Evolutionary conservation across 345 rosid genomes (phyloP), one percentile per base, ranked within the genome.

Genomic region (Cardamine resedifolia): DNA sequence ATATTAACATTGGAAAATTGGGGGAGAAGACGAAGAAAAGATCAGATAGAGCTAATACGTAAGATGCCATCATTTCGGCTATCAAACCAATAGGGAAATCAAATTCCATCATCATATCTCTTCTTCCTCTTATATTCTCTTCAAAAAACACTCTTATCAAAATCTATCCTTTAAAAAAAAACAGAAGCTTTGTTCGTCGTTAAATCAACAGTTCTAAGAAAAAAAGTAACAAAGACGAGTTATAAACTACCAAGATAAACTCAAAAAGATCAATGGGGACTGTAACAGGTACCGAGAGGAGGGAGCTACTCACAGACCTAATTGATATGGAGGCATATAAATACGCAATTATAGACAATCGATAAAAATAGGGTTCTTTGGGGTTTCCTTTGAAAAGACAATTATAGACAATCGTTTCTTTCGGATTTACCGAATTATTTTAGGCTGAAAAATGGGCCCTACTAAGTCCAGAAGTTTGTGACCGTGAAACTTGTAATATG

Each of bases 11-110:
- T 2, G 7, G 3, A 27, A 47, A 6, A 2, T 5, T 2, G 18
- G 3, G 56, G 16, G 19, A 38, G 56, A 21, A 21, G 51, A n/a
- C n/a, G n/a, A 52, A 33, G 30, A 58, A 21, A 7, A 66, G 78
- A 74, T 74, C 78, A 74, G 78, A 67, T 74, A 74, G 79, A 76
- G 79, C 79, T 76, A 76, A 76, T 76, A 76, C 75, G 53, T 76
- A 26, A 76, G 70, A 69, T 63, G 79, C 79, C 79, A 76, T 76
- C 79, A 76, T 76, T 0, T 45, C 79, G 79, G 79, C 71, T 3
- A 70, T 69, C 75, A 76, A 76, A 76, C 75, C 79, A 76, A 76
- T 76, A 76, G 79, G 79, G 79, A 76, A 75, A 70, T 0, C 4
- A 7, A 45, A 1, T 68, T 75, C 64, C 23, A 69, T 76, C 79